phyloP scores from a whole-genome alignment of 2,329 filamentous ascomycete species.

The Penicillium sp. region DNA sequence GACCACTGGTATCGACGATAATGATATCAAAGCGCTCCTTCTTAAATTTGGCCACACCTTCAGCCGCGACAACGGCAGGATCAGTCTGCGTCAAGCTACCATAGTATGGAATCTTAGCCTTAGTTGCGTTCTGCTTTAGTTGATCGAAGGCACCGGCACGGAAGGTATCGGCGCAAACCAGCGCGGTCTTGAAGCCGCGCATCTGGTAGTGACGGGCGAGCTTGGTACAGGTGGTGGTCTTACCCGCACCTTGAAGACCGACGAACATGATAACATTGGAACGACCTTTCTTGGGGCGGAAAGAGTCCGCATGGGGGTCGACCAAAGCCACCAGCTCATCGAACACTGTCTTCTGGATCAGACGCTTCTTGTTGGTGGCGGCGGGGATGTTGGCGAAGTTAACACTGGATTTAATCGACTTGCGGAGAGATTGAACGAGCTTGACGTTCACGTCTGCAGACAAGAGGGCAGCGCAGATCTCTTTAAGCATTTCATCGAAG shows the following conservation, averaged over 20 bases:
- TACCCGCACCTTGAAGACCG: conserved; percentile 93
- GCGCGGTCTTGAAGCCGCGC: conserved; percentile 83
- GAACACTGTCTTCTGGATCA: conserved; percentile 97
- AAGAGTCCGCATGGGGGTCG: conserved; percentile 90
- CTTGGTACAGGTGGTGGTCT: conserved; percentile 98
- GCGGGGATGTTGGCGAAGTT: conserved; percentile 93
- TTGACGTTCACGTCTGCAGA: conserved; percentile 97
- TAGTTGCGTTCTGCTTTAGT: conserved; percentile 97
- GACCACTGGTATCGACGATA: conserved; percentile 94
- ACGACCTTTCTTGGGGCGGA: conserved; percentile 95
- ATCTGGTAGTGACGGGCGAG: conserved; percentile 92
- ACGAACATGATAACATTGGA: conserved; percentile 99
- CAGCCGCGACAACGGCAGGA: conserved; percentile 85
- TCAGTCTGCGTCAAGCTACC: conserved; percentile 95
- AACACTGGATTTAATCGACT: conserved; percentile 85
- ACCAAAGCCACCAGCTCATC: conserved; percentile 95
- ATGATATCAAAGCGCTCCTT: conserved; percentile 98
- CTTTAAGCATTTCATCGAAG: conserved; percentile 97
- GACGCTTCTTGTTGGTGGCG: conserved; percentile 94
- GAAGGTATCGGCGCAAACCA: conserved; percentile 98
- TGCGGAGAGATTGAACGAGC: conserved; percentile 85
- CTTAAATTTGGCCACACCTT: conserved; percentile 98
- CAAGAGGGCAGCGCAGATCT: conserved; percentile 91
- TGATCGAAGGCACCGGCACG: conserved; percentile 98
- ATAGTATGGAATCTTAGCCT: conserved; percentile 98